These are phyloP conservation scores for Plectosphaerella sp. DNA, from an alignment of 2,329 filamentous ascomycete genomes.

Conservation along the genomic window DNA sequence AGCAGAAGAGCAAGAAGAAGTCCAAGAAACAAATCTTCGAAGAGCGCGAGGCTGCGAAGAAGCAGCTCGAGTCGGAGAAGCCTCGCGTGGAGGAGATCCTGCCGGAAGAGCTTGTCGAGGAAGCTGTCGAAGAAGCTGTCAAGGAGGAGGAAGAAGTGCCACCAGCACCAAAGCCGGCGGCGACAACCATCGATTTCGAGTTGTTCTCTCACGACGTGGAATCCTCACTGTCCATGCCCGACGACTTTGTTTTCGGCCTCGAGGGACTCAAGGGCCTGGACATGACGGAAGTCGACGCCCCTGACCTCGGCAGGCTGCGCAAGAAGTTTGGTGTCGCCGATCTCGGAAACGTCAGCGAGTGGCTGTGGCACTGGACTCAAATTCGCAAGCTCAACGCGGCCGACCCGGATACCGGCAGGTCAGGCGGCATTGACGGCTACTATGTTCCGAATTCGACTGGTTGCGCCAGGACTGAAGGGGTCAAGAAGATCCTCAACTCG, in stretches of 20 bases:
- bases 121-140: not conserved
- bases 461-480: slow-evolving; percentile 84
- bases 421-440: slow-evolving; percentile 53
- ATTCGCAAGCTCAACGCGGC: slow-evolving; percentile 50
- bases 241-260: slow-evolving; percentile 30
- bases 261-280: slow-evolving; percentile 37
- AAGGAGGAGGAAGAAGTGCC: slow-evolving; percentile 49
- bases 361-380: slow-evolving; percentile 54
- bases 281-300: slow-evolving; percentile 39
- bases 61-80: slow-evolving; percentile 45
- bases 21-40: slow-evolving; percentile 73
- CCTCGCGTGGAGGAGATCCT: slow-evolving; percentile 9
- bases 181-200: slow-evolving; percentile 34
- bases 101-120: slow-evolving; percentile 15
- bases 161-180: slow-evolving; percentile 17
- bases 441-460: slow-evolving; percentile 86
- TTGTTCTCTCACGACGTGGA: slow-evolving; percentile 45
- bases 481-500: slow-evolving; percentile 92
- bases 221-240: slow-evolving; percentile 39
- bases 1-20: slow-evolving; percentile 67
- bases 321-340: slow-evolving; percentile 40
- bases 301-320: slow-evolving; percentile 43
- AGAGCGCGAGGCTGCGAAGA: slow-evolving; percentile 58
- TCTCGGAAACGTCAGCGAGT: slow-evolving; percentile 47
- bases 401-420: slow-evolving; percentile 21